Base-by-base conservation (phyloP, 495 filamentous ascomycete genomes). In the Penicillium malachiteum region DNA sequence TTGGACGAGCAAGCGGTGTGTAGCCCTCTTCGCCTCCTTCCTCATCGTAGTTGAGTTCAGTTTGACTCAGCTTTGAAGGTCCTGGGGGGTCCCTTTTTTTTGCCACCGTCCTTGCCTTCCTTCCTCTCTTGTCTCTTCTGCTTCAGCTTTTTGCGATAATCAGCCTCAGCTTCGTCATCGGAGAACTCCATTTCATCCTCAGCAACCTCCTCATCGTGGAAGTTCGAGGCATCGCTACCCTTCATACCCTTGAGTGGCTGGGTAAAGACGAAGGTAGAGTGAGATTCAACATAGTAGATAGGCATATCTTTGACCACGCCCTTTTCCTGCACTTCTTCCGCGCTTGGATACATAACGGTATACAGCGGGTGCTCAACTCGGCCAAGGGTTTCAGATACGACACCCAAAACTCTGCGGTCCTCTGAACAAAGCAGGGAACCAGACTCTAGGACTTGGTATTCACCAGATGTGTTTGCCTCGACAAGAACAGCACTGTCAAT, bases 171-270 rank as follows among this genome's bases (percentile, higher is more conserved):
- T 73, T 97, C 94, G 58, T 98, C 94, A 59, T 97, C 94, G 0
- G 92, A 96, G 64, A 97, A 97, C 63, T 97, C 94, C 33, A 90
- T 79, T 65, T 97, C 92, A 13, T 91, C 87, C 21, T 87, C 88
- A 2, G 72, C 82, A n/a, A 91, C 78, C 71, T 97, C 93, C 64
- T 98, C 94, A 60, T 98, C 94, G 66, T 95, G 85, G 51, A 95
- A 76, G 64, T 97, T 96, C 38, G 90, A 95, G 0, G 94, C 93
- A 71, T 98, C 94, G 13, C 90, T 90, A 53, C 88, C 88, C 70
- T 95, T 97, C 50, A 84, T 59, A 21, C 79, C 78, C 68, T 87
- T 87, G 42, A 97, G 71, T 4, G 84, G 78, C 69, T 94, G 81
- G 0, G 93, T 96, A 63, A 96, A 92, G 13, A 95, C 89, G 52